Evolutionary conservation across 345 rosid genomes (phyloP), one percentile per base, ranked within the genome.

Genomic region (Salix arbutifolia): DNA sequence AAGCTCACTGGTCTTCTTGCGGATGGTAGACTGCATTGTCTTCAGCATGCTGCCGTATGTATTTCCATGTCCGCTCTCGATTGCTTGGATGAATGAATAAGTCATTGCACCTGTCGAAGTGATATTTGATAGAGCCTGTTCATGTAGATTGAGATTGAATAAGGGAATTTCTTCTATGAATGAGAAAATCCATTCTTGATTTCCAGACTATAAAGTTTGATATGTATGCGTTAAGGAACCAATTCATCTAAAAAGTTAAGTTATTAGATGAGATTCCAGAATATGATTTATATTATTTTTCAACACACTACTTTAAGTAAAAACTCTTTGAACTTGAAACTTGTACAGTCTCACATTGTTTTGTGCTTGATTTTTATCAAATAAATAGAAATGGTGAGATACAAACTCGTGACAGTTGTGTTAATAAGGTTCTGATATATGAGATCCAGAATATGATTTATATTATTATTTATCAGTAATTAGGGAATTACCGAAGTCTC

Each of bases 61-160:
- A 17, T 75, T 68, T 70, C 81, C 97, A 62, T 87, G 89, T 37
- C 94, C 97, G 6, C 86, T 88, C 81, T 94, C 96, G 52, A 91
- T 75, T 70, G 97, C 97, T 80, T 90, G 94, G 78, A 94, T 90
- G 86, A 95, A 92, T 46, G 97, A 81, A 73, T 89, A 95, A 12
- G 99, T 95, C 96, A 95, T 91, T n/a, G 94, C 99, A 58, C 99
- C 99, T 0, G 99, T 95, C 35, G 94, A 91, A 38, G 93, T 83
- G 70, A 86, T 81, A 73, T 76, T 89, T 19, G 99, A 87, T 25
- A 95, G 72, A 68, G 93, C 91, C 98, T 91, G 90, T 18, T 14
- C 60, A 48, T 17, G 70, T 69, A 44, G 65, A n/a, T 71, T 52
- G 37, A 60, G 69, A 62, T 35, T 31, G 10, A 69, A 62, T 25